Evolutionary conservation across 1,284 basidiomycete genomes (phyloP), one percentile per base, ranked within the genome.

Genomic region (Tausonia pullulans): DNA sequence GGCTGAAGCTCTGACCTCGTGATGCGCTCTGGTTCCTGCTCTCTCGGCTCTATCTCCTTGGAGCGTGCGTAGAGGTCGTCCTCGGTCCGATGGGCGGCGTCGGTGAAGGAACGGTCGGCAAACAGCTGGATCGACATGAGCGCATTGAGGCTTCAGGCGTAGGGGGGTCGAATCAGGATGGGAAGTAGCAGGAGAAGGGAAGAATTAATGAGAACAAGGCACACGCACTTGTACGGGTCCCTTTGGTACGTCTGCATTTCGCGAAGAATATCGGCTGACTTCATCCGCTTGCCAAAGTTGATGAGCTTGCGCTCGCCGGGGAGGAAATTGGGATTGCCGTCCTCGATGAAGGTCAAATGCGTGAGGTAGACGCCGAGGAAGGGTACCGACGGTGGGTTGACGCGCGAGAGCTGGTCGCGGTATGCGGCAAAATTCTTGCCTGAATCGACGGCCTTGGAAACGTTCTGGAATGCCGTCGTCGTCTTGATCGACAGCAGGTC

Each of bases 311-410:
- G 53, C 27, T 70, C 60, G 39, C 85, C 83, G 5, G 90, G 78
- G 66, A 84, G 84, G 56, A 73, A 70, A 78, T 98, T 91, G 63
- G 90, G 87, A 73, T 94, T 94, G n/a, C 95, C 96, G 72, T 98
- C 96, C 75, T 97, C 92, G 74, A 97, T 96, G 77, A 98, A 98
- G 3, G 93, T 94, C 65, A 98, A 80, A 40, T 90, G 91, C 4
- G 94, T 93, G 16, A 98, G 82, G 79, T 96, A 98, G 64, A 97
- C 90, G 70, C 95, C 92, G 62, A 99, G 87, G 78, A 98, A 99
- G 5, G 96, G 96, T 0, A 98, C 94, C 75, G 94, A 97, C 59
- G 96, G 95, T 0, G 94, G 92, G 51, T 88, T 85, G 67, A 96
- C 87, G 56, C 82, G 84, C 57, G 88, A 87, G 71, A 99, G 83